These are phyloP conservation scores for Detonula confervacea DNA, from an alignment of 352 stramenopile genomes.

Conservation along the genomic window DNA sequence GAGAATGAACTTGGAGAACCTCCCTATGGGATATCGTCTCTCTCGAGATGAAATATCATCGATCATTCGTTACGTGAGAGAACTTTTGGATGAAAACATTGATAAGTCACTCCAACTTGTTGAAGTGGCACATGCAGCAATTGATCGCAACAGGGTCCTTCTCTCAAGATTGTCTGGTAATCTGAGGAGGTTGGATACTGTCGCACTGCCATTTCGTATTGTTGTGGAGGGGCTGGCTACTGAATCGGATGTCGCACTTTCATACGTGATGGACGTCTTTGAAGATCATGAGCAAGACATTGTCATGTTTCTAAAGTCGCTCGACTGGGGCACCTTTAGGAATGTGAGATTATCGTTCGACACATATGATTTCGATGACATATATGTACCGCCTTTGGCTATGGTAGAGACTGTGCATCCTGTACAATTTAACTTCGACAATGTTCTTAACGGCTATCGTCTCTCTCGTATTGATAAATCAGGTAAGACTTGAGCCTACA, in stretches of 20 bases:
- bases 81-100: background rate
- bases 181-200: background rate
- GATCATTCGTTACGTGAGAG: slow-evolving; percentile 4
- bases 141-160: background rate
- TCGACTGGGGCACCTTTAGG: slow-evolving; percentile 5
- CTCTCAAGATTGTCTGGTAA: background rate
- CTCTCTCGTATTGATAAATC: background rate
- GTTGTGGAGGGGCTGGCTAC: background rate
- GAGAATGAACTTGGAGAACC: background rate
- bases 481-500: too few species aligned
- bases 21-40: background rate
- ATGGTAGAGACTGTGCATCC: slow-evolving; percentile 14
- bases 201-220: background rate
- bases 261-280: too few species aligned
- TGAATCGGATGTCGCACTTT: too few species aligned
- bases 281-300: background rate
- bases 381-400: background rate
- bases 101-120: background rate
- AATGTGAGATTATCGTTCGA: background rate
- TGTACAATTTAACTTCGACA: background rate
- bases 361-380: slow-evolving; percentile 12
- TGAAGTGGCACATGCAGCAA: background rate
- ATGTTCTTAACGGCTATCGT: slow-evolving; percentile 2
- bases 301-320: background rate
- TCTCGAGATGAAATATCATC: background rate